Evolutionary conservation across 139 green algal genomes (phyloP), one percentile per base, ranked within the genome.

Genomic region (Desmodesmus armatus): DNA sequence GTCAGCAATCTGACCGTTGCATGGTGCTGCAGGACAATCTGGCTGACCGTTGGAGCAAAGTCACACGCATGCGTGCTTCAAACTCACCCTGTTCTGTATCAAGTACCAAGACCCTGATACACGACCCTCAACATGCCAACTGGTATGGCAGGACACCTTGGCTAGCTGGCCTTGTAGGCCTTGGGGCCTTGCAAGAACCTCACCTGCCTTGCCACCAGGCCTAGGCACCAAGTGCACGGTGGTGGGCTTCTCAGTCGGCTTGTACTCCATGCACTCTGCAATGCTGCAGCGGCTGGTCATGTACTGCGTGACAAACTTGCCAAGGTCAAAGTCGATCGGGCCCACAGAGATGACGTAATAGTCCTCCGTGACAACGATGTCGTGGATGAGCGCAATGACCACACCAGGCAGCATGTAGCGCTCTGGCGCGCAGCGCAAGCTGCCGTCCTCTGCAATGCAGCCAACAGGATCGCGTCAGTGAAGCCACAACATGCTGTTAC

Each of bases 321-420:
- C 29, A 2, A 29, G 55, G 25, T 51, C n/a, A 29, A 94, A 89
- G 58, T 87, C 58, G 33, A 92, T n/a, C 29, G 89, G 87, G 27
- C 89, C 86, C 49, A 91, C 60, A 3, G 91, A 23, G 3, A 90
- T 40, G 1, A 92, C 74, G 62, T 94, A 94, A 83, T 91, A 94
- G 78, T 92, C 87, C 40, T 90, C 73, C 5, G 86, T 92, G 9
- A 92, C 87, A 49, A 86, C 78, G 39, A 94, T 90, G 84, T 94
- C 90, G 70, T 94, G 91, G 2, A 92, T 72, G 41, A 92, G 88
- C 1, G 84, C 83, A 44, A 93, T 78, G 44, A 67, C 74, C 17
- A 81, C 35, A 66, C 70, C 82, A 66, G 55, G 49, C 17, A 70
- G 67, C 40, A 29, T 47, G 60, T 84, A 74, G 1, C 15, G 44